Base-by-base conservation (phyloP, 805 yeast genomes). In the Grigorovia jiainica region DNA sequence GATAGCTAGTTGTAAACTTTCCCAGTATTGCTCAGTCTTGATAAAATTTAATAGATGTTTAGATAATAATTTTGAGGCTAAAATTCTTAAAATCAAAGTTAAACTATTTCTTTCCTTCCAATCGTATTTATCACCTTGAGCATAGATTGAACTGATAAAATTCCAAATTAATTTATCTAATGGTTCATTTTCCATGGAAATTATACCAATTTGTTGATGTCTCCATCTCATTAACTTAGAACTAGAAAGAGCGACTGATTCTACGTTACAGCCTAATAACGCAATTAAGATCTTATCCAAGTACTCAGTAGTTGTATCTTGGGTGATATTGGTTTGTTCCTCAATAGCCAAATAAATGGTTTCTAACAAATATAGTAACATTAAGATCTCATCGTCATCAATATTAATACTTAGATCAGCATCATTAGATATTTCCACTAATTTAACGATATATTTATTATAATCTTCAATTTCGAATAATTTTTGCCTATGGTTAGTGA, bases 61-160 rank as follows among this genome's bases (percentile, higher is more conserved):
- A 23, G 52, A 44, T 6, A 41, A 34, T 1, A 33, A 33, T 2
- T 40, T 34, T n/a, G 27, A 30, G n/a, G 64, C 59, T 38, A 81
- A 61, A 43, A 69, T 69, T 42, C 86, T 67, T 33, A 82, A 56
- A 77, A 85, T 75, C 18, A 79, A 64, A 7, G 75, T 63, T 42
- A 66, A 72, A 0, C 73, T 77, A 49, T 69, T 70, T 7, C 70
- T 63, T 16, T 58, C 54, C 34, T 61, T 66, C 49, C 52, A 52
- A 15, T 52, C 47, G 9, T 52, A 57, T 48, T 43, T 44, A 25
- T 44, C 51, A 32, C 40, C 38, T 0, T 72, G 58, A 2, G 47
- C 46, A 36, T 63, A 54, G 15, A 76, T 54, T 0, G 50, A 44
- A 41, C 64, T 68, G 7, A 79, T 62, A 2, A 68, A 45, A 2